These are phyloP conservation scores for Lactarius indigo DNA, from an alignment of 768 basidiomycete species.

Conservation along the genomic window DNA sequence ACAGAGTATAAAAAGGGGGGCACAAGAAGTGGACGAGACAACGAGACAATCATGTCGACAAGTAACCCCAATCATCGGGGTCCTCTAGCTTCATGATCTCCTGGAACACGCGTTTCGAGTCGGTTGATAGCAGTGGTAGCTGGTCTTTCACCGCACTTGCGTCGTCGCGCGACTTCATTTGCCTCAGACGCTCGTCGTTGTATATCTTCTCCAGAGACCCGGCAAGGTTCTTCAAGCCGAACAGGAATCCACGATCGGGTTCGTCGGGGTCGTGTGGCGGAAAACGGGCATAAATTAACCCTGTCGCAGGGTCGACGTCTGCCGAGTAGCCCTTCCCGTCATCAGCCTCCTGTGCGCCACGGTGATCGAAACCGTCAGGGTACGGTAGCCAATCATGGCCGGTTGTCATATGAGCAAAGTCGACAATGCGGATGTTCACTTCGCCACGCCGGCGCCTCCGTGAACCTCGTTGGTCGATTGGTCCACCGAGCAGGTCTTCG, in stretches of 20 bases:
- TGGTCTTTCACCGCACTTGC: slow-evolving; percentile 43
- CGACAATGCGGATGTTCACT: slow-evolving; percentile 93
- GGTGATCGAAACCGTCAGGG: slow-evolving; percentile 44
- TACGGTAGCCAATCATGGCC: slow-evolving; percentile 84
- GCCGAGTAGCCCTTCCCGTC: slow-evolving; percentile 75
- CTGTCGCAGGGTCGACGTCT: slow-evolving; percentile 76
- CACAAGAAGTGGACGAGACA: not conserved
- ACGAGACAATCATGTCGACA: slow-evolving; percentile 54
- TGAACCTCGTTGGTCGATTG: slow-evolving; percentile 57
- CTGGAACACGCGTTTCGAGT: slow-evolving; percentile 78
- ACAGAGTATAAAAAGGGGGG: slow-evolving; percentile 10
- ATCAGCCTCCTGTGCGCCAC: slow-evolving; percentile 43
- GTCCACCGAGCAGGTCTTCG: slow-evolving; percentile 71
- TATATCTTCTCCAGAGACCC: slow-evolving; percentile 79
- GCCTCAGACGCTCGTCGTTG: slow-evolving; percentile 75
- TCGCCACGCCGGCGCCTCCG: slow-evolving; percentile 83
- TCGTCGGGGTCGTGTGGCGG: slow-evolving; percentile 87
- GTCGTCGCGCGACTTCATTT: slow-evolving; percentile 60
- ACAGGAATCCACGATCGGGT: slow-evolving; percentile 92
- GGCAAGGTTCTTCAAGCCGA: slow-evolving; percentile 80
- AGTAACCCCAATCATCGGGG: slow-evolving; percentile 72
- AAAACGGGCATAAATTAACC: slow-evolving; percentile 86
- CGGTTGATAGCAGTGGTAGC: slow-evolving; percentile 60
- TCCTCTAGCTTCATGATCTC: slow-evolving; percentile 59
- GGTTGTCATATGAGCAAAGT: slow-evolving; percentile 98